phyloP scores from a whole-genome alignment of 2,329 filamentous ascomycete species.

The Penicillium sp. region DNA sequence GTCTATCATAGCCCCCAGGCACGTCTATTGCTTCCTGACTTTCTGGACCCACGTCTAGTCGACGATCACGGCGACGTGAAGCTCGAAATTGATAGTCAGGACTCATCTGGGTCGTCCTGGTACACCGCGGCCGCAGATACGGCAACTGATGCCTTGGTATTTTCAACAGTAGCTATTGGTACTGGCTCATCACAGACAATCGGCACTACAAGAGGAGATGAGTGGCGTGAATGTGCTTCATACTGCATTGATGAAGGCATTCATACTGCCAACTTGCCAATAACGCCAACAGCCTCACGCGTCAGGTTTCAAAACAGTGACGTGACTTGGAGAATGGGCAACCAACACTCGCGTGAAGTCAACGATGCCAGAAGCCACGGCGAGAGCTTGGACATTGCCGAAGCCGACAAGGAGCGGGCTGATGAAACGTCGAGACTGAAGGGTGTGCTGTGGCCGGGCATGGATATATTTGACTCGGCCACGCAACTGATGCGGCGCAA shows the following conservation, averaged over 20 bases:
- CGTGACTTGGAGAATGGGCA: neutral
- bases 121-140: conserved; percentile 1
- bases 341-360: conserved; percentile 18
- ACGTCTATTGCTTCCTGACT: conserved; percentile 15
- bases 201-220: neutral
- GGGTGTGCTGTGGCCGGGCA: conserved; percentile 50
- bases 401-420: conserved; percentile 29
- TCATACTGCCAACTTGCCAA: conserved; percentile 1
- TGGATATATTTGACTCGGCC: conserved; percentile 53
- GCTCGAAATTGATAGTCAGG: neutral
- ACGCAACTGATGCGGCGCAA: conserved; percentile 49
- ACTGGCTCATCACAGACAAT: neutral
- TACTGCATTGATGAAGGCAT: neutral
- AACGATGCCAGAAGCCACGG: conserved; percentile 10
- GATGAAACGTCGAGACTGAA: conserved; percentile 46
- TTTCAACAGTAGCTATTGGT: neutral
- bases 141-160: neutral
- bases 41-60: conserved; percentile 31
- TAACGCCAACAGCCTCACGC: conserved; percentile 12
- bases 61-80: conserved; percentile 10
- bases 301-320: neutral
- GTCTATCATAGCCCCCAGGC: conserved; percentile 2
- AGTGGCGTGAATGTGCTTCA: neutral
- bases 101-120: conserved; percentile 5
- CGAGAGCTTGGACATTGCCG: conserved; percentile 14